Conservation (phyloP, 352 stramenopile genomes). For the Globisporangium cylindrosporum region DNA sequence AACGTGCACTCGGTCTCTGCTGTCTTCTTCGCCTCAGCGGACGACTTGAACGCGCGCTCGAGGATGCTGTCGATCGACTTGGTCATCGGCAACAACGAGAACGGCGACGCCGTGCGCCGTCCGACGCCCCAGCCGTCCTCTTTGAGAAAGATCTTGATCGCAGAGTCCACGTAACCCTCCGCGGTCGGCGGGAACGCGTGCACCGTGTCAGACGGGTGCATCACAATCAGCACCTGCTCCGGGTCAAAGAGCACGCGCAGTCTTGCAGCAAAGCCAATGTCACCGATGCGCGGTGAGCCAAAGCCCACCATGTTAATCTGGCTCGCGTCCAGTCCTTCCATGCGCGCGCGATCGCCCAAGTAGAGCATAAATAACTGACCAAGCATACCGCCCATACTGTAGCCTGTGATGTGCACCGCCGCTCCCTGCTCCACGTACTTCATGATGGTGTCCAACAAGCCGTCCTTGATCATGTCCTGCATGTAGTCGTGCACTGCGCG, state of each 20-base stretch:
- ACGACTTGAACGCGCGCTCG: conserved; percentile 58
- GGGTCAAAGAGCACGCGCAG: conserved; percentile 73
- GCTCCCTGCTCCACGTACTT: conserved; percentile 71
- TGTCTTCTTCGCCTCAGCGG: conserved; percentile 19
- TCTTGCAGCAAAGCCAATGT: conserved; percentile 73
- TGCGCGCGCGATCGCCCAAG: conserved; percentile 70
- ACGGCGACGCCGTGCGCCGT: conserved; percentile 60
- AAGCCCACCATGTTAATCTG: conserved; percentile 87
- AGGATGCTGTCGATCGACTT: conserved; percentile 76
- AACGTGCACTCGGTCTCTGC: conserved; percentile 43
- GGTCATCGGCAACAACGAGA: conserved; percentile 74
- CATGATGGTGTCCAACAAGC: conserved; percentile 69
- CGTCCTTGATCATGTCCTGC: conserved; percentile 83
- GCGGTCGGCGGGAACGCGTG: conserved; percentile 81
- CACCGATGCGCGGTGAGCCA: conserved; percentile 72
- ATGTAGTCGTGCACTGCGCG: conserved; percentile 80
- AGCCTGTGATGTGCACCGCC: conserved; percentile 78
- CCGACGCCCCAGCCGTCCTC: conserved; percentile 65
- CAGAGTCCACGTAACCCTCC: conserved; percentile 75
- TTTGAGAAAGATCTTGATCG: conserved; percentile 84
- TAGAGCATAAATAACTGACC: conserved; percentile 80
- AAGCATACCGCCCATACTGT: conserved; percentile 85
- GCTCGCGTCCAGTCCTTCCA: conserved; percentile 65
- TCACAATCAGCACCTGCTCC: conserved; percentile 80
- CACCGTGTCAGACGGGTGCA: conserved; percentile 80